These are phyloP conservation scores for Salix purpurea DNA, from an alignment of 345 rosid species.

Conservation along the genomic window DNA sequence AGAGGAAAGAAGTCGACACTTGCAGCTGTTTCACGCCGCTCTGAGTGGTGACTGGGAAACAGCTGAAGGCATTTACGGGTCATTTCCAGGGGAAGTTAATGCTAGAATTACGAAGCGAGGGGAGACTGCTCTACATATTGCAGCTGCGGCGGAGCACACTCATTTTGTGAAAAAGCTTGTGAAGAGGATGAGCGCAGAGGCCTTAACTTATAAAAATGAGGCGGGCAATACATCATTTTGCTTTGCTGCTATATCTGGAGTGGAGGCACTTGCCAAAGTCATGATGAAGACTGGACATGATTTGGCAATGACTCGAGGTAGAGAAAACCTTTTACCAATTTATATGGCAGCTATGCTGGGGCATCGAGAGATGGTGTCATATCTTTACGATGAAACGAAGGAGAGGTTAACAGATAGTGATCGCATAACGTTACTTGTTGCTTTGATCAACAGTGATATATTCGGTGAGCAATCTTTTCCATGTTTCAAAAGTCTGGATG, in stretches of 20 bases:
- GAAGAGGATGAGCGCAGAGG: not conserved
- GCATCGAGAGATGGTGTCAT: conserved; percentile 10
- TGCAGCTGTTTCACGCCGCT: conserved; percentile 9
- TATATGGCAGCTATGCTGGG: conserved; percentile 15
- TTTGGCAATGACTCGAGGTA: not conserved
- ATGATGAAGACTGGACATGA: not conserved
- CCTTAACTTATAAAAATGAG: not conserved
- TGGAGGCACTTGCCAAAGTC: not conserved
- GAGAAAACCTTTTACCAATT: not conserved
- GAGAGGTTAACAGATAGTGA: not conserved
- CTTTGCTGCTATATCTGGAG: conserved; percentile 11
- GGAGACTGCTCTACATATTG: conserved; percentile 21
- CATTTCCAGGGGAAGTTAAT: not conserved
- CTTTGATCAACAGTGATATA: not conserved
- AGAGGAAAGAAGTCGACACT: not conserved
- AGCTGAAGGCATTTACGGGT: not conserved
- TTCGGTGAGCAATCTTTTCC: conserved; percentile 1
- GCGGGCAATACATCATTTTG: conserved; percentile 2
- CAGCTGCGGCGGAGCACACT: not conserved
- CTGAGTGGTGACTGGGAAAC: conserved; percentile 1
- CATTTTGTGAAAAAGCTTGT: conserved; percentile 6
- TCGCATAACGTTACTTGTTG: not conserved
- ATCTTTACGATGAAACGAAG: conserved; percentile 4
- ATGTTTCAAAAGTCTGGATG: no score
- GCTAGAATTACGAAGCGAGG: not conserved